phyloP scores from a whole-genome alignment of 495 filamentous ascomycete genomes.

The Aspergillus kassunensis region DNA sequence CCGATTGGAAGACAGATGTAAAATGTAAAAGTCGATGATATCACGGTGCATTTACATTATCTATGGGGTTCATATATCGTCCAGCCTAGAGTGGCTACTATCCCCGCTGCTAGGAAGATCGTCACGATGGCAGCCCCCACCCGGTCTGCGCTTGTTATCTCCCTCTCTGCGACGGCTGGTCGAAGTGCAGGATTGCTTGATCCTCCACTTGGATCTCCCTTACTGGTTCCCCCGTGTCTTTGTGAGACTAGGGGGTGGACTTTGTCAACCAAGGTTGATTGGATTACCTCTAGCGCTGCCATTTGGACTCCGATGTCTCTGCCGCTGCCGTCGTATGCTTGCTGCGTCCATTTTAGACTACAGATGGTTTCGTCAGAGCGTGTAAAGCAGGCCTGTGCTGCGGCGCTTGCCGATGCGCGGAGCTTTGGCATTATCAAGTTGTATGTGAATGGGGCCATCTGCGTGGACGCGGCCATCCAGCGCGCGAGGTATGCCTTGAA shows the following conservation, averaged over 20 bases:
- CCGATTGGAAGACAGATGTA: conserved; percentile 4
- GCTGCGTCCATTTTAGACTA: conserved; percentile 60
- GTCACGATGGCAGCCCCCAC: conserved; percentile 36
- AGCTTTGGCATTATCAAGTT: conserved; percentile 63
- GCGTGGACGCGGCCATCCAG: conserved; percentile 69
- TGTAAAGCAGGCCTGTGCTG: conserved; percentile 65
- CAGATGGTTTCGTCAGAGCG: conserved; percentile 49
- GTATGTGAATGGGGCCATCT: conserved; percentile 65
- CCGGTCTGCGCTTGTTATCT: conserved; percentile 27
- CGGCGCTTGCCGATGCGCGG: conserved; percentile 60
- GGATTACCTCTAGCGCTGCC: conserved; percentile 64
- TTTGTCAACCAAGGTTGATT: conserved; percentile 52
- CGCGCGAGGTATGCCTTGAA: conserved; percentile 86
- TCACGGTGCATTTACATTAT: not conserved
- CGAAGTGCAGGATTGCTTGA: conserved; percentile 10
- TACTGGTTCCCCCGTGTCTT: conserved; percentile 68
- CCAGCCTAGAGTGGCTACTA: conserved; percentile 31
- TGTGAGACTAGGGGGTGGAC: conserved; percentile 57
- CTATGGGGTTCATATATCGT: conserved; percentile 24
- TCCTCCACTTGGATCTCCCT: conserved; percentile 67
- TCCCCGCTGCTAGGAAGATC: conserved; percentile 23
- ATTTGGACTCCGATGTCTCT: conserved; percentile 69
- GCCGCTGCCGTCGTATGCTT: conserved; percentile 43
- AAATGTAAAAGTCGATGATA: not conserved
- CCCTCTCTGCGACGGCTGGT: conserved; percentile 12